Evolutionary conservation across 306 rosid genomes (phyloP).

Genomic region (Medicago ruthenica): DNA sequence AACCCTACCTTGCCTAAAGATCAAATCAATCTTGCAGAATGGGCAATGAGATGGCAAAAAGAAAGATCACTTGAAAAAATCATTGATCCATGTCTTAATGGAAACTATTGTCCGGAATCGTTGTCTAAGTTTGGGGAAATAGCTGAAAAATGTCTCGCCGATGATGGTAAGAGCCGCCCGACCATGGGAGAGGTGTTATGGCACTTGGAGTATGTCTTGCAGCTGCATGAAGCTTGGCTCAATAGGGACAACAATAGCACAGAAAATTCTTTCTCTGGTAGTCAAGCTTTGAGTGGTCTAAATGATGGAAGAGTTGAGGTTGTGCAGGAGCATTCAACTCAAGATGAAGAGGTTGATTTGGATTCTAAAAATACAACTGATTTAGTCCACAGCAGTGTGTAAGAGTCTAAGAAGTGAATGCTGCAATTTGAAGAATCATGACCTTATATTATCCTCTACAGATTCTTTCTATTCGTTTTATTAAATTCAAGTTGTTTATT

Average conservation of each 20-base stretch:
- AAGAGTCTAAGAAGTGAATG: constrained; percentile 39
- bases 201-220: constrained; percentile 91
- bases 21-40: constrained; percentile 94
- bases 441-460: constrained; percentile 45
- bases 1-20: constrained; percentile 92
- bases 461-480: constrained; percentile 70
- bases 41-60: constrained; percentile 94
- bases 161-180: constrained; percentile 87
- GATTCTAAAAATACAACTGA: neutral
- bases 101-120: constrained; percentile 71
- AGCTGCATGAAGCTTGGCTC: constrained; percentile 91
- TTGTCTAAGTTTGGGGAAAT: constrained; percentile 78
- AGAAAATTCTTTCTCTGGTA: constrained; percentile 58
- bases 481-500: constrained; percentile 44
- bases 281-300: constrained; percentile 44
- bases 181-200: constrained; percentile 95
- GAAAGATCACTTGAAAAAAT: constrained; percentile 70
- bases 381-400: constrained; percentile 33
- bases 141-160: constrained; percentile 93
- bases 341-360: constrained; percentile 47
- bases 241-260: constrained; percentile 36
- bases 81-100: constrained; percentile 65
- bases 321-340: constrained; percentile 40
- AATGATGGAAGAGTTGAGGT: constrained; percentile 46
- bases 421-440: constrained; percentile 37